phyloP scores from a whole-genome alignment of 2,329 filamentous ascomycete species.

The Cladorrhinum sp. region DNA sequence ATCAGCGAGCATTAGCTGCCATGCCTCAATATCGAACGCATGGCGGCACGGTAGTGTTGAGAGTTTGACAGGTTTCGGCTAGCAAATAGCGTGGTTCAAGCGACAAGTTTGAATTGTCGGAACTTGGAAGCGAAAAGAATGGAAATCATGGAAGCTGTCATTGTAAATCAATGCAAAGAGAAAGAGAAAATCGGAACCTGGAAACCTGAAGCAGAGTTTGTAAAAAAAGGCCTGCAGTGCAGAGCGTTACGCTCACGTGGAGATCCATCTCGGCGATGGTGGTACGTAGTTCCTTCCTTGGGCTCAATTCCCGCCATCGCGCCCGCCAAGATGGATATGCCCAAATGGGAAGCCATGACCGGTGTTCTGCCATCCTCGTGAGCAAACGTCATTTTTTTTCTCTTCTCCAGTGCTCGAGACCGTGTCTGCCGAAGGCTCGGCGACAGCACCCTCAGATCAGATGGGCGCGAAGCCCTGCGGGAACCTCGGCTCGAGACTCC shows the following conservation, averaged over 20 bases:
- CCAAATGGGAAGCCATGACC: neutral
- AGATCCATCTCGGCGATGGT: neutral
- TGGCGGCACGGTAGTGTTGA: conserved; percentile 18
- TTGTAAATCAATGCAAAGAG: conserved; percentile 1
- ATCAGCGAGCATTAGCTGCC: conserved; percentile 13
- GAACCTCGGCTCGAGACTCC: neutral
- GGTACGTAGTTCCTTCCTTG: neutral
- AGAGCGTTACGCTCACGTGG: neutral
- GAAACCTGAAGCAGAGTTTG: neutral
- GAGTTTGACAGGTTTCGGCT: conserved; percentile 2
- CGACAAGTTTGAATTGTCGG: neutral
- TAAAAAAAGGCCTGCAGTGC: neutral
- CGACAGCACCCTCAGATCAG: neutral
- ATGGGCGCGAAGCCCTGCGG: neutral
- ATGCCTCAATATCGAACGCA: conserved; percentile 19
- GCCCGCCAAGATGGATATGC: neutral
- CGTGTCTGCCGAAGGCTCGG: neutral
- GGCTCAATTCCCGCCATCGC: neutral
- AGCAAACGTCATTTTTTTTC: neutral
- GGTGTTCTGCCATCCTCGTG: neutral
- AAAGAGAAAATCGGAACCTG: neutral
- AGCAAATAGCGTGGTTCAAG: conserved; percentile 1
- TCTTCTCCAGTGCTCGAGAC: neutral
- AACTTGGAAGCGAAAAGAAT: neutral
- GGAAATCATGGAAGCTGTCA: neutral